Evolutionary conservation across 2,329 filamentous ascomycete genomes (phyloP), one percentile per base, ranked within the genome.

Genomic region (Nannizziopsis barbatae): DNA sequence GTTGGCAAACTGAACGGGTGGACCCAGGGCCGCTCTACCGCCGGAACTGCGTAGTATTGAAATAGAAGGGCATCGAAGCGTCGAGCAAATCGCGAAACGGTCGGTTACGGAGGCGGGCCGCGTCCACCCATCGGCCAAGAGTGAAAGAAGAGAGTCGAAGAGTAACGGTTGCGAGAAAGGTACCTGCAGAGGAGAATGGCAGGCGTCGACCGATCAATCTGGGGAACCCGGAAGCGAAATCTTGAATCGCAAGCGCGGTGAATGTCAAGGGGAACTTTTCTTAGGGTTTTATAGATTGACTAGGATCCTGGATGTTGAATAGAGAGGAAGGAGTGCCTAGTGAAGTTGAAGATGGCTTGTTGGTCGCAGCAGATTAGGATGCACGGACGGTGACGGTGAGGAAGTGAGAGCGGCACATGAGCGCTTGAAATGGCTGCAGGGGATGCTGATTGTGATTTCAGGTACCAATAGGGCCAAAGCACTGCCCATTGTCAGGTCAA

Each of bases 51-150:
- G 53, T 45, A 42, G 27, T 36, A 43, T 52, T 52, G 53, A 56
- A 55, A 56, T 54, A 57, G 57, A 59, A 52, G 61, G 57, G 64
- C 66, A 69, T 69, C 59, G 65, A 67, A 65, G 63, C 65, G 64
- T 63, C 64, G 58, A 56, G 11, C 12, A 56, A 44, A 52, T 51
- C 31, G 47, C 46, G 41, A 46, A 46, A 45, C 45, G 39, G 39
- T 40, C 45, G 49, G 50, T 51, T 45, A 50, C 48, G 49, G 38
- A 42, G 31, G 38, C 7, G 38, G 45, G 27, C 38, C 17, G 15
- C 31, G 18, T 18, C 30, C 37, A 33, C 39, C 39, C 46, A 49
- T 49, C 33, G 45, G 47, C 42, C 40, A 44, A 31, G 27, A 39
- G 30, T 18, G 20, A 49, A 40, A 12, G 47, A 14, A 38, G 8